Conservation (phyloP, 2,329 filamentous ascomycete genomes). For the Ceratocystis huliohia region DNA sequence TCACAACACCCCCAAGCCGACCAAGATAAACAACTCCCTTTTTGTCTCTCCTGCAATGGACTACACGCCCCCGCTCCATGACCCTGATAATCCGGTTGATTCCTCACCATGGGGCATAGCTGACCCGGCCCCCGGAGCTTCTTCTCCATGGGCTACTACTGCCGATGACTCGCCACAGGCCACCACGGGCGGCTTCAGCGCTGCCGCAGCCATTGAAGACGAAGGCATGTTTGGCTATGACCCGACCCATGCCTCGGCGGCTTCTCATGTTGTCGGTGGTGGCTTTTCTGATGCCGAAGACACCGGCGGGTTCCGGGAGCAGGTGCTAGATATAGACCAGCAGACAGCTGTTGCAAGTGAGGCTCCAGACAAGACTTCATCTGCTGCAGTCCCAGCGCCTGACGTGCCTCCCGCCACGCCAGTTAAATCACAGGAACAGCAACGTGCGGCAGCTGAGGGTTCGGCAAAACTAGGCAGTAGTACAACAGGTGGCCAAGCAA, state of each 20-base stretch:
- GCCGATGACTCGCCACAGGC: constrained; percentile 36
- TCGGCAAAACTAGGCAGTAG: background rate
- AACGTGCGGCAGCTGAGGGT: constrained; percentile 22
- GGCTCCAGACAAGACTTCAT: background rate
- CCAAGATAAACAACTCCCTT: background rate
- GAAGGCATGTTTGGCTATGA: constrained; percentile 13
- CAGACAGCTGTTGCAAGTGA: background rate
- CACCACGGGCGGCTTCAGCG: constrained; percentile 28
- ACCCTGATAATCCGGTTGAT: constrained; percentile 40
- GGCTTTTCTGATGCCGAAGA: background rate
- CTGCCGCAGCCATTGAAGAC: constrained; percentile 17
- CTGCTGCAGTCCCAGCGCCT: background rate
- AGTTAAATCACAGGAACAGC: constrained; percentile 25
- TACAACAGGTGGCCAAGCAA: background rate
- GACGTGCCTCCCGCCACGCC: constrained; percentile 22
- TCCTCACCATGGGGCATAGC: constrained; percentile 44
- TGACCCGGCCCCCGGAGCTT: constrained; percentile 37
- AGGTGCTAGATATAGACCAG: background rate
- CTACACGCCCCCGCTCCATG: constrained; percentile 44
- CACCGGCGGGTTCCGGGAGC: background rate
- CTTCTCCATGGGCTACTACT: constrained; percentile 39
- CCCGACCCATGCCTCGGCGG: background rate
- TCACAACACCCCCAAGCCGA: background rate
- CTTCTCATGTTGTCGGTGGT: background rate
- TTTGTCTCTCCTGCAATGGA: constrained; percentile 34